Evolutionary conservation across 164 flowering plant genomes (phyloP), one percentile per base, ranked within the genome.

Genomic region (Macadamia tetraphylla): DNA sequence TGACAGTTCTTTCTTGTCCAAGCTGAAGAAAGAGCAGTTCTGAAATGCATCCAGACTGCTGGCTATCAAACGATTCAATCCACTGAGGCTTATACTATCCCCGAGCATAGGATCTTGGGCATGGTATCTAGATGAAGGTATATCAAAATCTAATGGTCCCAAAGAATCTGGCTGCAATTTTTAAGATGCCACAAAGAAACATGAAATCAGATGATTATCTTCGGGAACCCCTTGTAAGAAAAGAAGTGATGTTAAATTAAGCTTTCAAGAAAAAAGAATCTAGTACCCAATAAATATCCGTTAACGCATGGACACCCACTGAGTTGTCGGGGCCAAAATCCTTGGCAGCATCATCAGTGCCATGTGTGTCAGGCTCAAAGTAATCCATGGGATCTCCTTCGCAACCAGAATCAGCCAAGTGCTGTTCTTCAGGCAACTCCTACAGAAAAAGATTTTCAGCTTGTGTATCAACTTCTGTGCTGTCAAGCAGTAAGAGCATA

Each of bases 21-120:
- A 69, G 51, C 86, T 83, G 44, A 90, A 86, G 75, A 90, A 87
- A 0, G 92, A 83, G 80, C 94, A 88, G 68, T 81, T 89, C 67
- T 91, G 97, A 69, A 91, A 91, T 23, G 91, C 93, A 82, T 91
- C 98, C 58, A 91, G 79, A 77, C 97, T 94, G 86, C 84, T 91
- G 49, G 92, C 96, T 72, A 89, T 85, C 62, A 94, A 82, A 61
- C 90, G 88, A 76, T 79, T 89, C 76, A 93, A 76, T 51, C 95
- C 89, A 35, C 91, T 78, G 49, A 92, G 84, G 78, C 96, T 89
- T 67, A 86, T 88, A 62, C 91, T 81, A 63, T 78, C 81, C 40
- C 75, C 74, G 67, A 91, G 75, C 68, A 89, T 85, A 55, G 87
- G 53, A 70, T 91, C 97, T 59, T 87, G 86, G 58, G 74, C 79